Evolutionary conservation across 257 asterid genomes (phyloP), one percentile per base, ranked within the genome.

Genomic region (Mentha longifolia): DNA sequence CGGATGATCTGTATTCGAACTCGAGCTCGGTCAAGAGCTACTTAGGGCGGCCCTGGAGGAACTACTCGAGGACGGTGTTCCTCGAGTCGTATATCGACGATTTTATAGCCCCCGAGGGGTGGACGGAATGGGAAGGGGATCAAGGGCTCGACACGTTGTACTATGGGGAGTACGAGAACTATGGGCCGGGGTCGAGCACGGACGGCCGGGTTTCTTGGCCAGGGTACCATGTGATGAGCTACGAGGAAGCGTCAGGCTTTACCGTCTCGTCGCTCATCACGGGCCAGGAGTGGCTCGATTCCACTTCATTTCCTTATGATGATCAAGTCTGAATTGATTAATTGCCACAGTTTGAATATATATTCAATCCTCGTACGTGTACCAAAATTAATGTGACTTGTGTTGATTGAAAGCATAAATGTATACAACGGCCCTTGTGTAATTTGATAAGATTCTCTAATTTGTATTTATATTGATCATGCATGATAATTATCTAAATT

Each of bases 231-330:
- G 70, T 86, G 3, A 89, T 89, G 98, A 86, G 74, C 7, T 85
- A 86, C n/a, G 30, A 81, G 12, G 96, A 82, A 0, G 98, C 97
- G 0, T 72, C 84, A 0, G 79, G 74, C 3, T 93, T 83, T 47
- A 85, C 92, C 0, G 96, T 89, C 0, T 83, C 96, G 2, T 85
- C 83, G 77, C 83, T 94, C 57, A 88, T 94, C 15, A 73, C 85
- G 0, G 98, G 91, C 10, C 81, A 83, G 43, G 96, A 87, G 70
- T 94, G 98, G 98, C 77, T 94, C 16, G 95, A 81, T 72, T 94
- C 97, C 2, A 94, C 96, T 11, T 81, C 91, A 0, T 80, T 94
- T 74, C 98, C 98, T 45, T 94, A 91, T 50, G 97, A 94, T 68
- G 79, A 79, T 60, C 84, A 84, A 54, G 79, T 92, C 57, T 92